Evolutionary conservation across 768 basidiomycete genomes (phyloP).

Genomic region (Podaxis rugospora): DNA sequence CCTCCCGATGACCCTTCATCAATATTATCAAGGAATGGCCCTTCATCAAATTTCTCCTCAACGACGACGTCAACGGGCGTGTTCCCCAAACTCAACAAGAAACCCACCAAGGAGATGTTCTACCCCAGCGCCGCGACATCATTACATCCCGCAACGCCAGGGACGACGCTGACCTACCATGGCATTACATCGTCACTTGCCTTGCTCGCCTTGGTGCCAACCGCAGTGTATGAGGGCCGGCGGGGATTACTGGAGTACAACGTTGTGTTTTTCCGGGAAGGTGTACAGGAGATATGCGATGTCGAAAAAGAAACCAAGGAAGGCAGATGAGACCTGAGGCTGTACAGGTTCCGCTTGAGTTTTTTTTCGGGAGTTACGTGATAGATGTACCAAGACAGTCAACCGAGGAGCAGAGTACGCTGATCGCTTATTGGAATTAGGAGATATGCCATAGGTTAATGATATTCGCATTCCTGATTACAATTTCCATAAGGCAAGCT

Average conservation of each 20-base stretch:
- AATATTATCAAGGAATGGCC: conserved; percentile 21
- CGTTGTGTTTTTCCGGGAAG: conserved; percentile 80
- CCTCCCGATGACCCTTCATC: conserved; percentile 21
- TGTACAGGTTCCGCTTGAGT: not conserved
- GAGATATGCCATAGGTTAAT: not conserved
- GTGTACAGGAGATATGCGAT: conserved; percentile 76
- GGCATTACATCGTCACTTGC: conserved; percentile 70
- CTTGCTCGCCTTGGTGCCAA: conserved; percentile 68
- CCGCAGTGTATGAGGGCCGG: conserved; percentile 65
- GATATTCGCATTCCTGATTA: not conserved
- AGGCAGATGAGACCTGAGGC: conserved; percentile 21
- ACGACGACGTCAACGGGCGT: conserved; percentile 15
- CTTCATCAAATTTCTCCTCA: conserved; percentile 16
- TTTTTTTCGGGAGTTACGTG: not conserved
- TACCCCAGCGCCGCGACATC: conserved; percentile 69
- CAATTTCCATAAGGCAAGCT: not conserved
- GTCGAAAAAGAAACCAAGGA: conserved; percentile 59
- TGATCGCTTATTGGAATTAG: not conserved
- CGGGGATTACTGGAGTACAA: conserved; percentile 83
- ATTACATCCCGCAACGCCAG: conserved; percentile 52
- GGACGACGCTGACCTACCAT: conserved; percentile 82
- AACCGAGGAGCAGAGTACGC: not conserved
- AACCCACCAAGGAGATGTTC: conserved; percentile 42
- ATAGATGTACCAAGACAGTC: not conserved
- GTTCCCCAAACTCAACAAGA: conserved; percentile 15